These are phyloP conservation scores for Evernia prunastri DNA, from an alignment of 495 filamentous ascomycete genomes.

Conservation along the genomic window DNA sequence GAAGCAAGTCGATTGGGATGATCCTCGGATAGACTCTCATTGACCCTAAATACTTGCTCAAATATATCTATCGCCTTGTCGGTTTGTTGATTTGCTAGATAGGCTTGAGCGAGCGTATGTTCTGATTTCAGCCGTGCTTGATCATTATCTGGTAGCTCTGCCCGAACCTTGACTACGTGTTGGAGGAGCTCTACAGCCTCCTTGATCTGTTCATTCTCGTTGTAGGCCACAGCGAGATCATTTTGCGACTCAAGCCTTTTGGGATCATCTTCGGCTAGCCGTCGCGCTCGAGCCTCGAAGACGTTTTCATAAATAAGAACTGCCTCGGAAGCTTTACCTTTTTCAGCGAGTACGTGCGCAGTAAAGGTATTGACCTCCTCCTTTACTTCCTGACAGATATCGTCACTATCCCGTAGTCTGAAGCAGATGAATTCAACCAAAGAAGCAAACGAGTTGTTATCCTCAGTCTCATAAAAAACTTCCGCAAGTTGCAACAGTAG, in stretches of 20 bases:
- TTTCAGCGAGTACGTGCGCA: background rate
- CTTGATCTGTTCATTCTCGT: conserved; percentile 27
- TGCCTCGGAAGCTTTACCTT: background rate
- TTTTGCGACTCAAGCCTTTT: conserved; percentile 27
- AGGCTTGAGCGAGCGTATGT: conserved; percentile 19
- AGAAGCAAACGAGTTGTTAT: conserved; percentile 1
- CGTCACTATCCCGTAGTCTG: background rate
- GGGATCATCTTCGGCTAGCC: conserved; percentile 13
- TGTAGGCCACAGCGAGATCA: conserved; percentile 33
- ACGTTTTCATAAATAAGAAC: background rate
- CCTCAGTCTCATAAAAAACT: background rate
- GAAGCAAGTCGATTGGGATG: background rate
- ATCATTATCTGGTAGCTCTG: conserved; percentile 28
- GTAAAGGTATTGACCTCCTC: background rate
- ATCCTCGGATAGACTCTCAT: conserved; percentile 19
- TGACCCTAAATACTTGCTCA: conserved; percentile 31
- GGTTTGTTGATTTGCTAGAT: conserved; percentile 28
- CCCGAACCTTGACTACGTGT: conserved; percentile 17
- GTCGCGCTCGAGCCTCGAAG: background rate
- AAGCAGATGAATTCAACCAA: background rate
- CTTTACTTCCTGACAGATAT: background rate
- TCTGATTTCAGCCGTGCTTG: conserved; percentile 27
- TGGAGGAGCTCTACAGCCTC: conserved; percentile 19
- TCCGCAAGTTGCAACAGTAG: background rate
- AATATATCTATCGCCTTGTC: conserved; percentile 32